Conservation (phyloP, 2,329 filamentous ascomycete species). For the Cordyceps javanica region DNA sequence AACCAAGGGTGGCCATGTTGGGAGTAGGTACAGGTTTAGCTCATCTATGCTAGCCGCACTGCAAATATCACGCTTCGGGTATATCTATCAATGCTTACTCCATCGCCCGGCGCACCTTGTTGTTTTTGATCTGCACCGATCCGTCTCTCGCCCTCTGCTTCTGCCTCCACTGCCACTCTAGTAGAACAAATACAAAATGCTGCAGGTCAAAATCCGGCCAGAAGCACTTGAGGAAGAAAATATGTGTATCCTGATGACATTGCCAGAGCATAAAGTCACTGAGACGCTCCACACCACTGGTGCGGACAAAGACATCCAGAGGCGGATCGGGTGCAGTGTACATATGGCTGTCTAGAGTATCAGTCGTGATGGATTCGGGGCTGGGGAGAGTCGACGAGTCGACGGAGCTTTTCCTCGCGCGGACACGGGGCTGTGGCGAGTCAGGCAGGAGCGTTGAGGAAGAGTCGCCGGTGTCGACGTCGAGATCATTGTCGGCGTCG, state of each 20-base stretch:
- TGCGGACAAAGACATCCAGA: conserved; percentile 83
- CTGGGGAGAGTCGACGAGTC: conserved; percentile 49
- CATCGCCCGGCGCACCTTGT: conserved; percentile 20
- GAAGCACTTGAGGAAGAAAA: conserved; percentile 84
- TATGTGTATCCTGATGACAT: conserved; percentile 84
- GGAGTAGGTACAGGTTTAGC: neutral
- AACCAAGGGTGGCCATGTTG: neutral
- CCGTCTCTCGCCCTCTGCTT: conserved; percentile 50
- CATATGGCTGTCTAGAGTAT: conserved; percentile 78
- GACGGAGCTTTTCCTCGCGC: conserved; percentile 26
- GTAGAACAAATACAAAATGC: conserved; percentile 83
- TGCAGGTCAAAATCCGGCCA: conserved; percentile 97
- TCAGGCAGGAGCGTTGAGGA: conserved; percentile 54
- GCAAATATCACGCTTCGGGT: neutral
- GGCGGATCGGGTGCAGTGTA: conserved; percentile 83
- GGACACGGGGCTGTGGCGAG: conserved; percentile 39
- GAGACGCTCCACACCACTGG: conserved; percentile 84
- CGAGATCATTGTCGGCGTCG: conserved; percentile 42
- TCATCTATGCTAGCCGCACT: neutral
- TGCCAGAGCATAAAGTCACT: conserved; percentile 99
- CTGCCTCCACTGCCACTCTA: conserved; percentile 77
- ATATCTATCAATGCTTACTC: conserved; percentile 16
- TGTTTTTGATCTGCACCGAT: conserved; percentile 14
- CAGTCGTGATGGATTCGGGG: conserved; percentile 78
- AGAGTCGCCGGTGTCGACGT: conserved; percentile 44